Evolutionary conservation across 257 asterid genomes (phyloP).

Genomic region (Marsdenia floribunda): DNA sequence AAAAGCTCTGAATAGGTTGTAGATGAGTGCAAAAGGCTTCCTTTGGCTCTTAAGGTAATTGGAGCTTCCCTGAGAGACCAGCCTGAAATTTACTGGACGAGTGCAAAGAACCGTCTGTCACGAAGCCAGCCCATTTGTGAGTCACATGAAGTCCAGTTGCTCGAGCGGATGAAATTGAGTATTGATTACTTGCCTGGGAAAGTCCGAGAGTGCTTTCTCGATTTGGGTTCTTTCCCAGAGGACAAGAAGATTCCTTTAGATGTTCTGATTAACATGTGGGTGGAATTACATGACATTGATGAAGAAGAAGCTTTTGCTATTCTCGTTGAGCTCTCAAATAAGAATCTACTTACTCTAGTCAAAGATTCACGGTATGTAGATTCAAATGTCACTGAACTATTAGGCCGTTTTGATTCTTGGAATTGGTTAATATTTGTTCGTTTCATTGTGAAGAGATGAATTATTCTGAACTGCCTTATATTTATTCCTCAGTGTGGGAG

Average conservation of each 20-base stretch:
- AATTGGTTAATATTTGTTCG: background rate
- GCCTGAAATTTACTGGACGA: constrained; percentile 72
- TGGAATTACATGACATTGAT: constrained; percentile 75
- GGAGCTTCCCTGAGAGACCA: constrained; percentile 82
- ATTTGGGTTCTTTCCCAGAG: constrained; percentile 80
- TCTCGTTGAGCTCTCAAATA: constrained; percentile 77
- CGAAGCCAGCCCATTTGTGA: constrained; percentile 68
- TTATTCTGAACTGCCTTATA: constrained; percentile 1
- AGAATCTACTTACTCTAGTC: constrained; percentile 68
- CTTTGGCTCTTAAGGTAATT: constrained; percentile 83
- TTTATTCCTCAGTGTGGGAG: constrained; percentile 59
- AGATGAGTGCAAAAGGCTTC: constrained; percentile 85
- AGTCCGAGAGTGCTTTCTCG: constrained; percentile 82
- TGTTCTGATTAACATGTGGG: constrained; percentile 90
- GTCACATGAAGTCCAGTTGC: constrained; percentile 72
- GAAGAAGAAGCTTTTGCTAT: constrained; percentile 81
- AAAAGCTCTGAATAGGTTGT: constrained; percentile 42
- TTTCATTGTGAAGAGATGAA: background rate
- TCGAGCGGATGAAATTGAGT: constrained; percentile 80
- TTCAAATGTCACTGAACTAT: constrained; percentile 1
- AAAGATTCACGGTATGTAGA: constrained; percentile 68
- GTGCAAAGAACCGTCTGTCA: constrained; percentile 68
- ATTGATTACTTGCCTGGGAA: constrained; percentile 58
- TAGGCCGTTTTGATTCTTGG: background rate
- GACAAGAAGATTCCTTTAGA: constrained; percentile 84